A percentile compares a stretch with the other conserved stretches of the same genome.
phyloP scores from a whole-genome alignment of 768 basidiomycete genomes.

The Cyclocybe aegerita region DNA sequence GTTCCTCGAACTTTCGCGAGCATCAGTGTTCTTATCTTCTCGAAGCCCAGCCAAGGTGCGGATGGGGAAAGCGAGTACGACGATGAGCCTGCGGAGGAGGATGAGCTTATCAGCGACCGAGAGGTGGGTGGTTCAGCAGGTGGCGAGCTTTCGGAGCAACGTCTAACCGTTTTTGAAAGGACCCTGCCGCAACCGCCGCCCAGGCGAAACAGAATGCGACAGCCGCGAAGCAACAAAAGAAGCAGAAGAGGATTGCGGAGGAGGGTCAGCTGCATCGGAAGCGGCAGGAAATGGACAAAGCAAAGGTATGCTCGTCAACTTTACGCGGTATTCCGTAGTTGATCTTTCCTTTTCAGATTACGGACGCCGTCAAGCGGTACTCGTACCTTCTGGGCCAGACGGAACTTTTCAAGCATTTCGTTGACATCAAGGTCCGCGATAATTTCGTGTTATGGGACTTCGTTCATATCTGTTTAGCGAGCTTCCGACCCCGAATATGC shows the following conservation, averaged over 20 bases:
- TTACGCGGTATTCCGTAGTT: neutral
- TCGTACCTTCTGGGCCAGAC: slow-evolving; percentile 98
- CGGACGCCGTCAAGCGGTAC: slow-evolving; percentile 95
- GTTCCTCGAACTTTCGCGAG: slow-evolving; percentile 10
- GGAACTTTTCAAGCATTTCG: slow-evolving; percentile 97
- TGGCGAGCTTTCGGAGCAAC: neutral
- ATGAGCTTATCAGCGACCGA: slow-evolving; percentile 58
- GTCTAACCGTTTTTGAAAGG: neutral
- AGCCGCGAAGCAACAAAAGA: slow-evolving; percentile 35
- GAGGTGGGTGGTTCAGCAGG: slow-evolving; percentile 25
- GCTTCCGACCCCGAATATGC: slow-evolving; percentile 94
- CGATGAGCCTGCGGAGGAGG: slow-evolving; percentile 56
- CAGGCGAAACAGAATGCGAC: slow-evolving; percentile 30
- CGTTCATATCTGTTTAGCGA: slow-evolving; percentile 42
- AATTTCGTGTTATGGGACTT: neutral
- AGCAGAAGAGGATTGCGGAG: slow-evolving; percentile 59
- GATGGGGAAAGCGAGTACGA: slow-evolving; percentile 79
- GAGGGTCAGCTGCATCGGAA: slow-evolving; percentile 70
- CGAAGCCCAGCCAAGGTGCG: slow-evolving; percentile 60
- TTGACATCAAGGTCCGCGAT: slow-evolving; percentile 82
- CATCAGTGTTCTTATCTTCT: slow-evolving; percentile 5
- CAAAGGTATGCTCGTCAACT: slow-evolving; percentile 51
- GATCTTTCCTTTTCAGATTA: slow-evolving; percentile 48
- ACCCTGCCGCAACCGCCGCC: slow-evolving; percentile 22
- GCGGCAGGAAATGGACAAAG: slow-evolving; percentile 85